Conservation (phyloP, 1,284 basidiomycete genomes). For the Melanopsichium pennsylvanicum region DNA sequence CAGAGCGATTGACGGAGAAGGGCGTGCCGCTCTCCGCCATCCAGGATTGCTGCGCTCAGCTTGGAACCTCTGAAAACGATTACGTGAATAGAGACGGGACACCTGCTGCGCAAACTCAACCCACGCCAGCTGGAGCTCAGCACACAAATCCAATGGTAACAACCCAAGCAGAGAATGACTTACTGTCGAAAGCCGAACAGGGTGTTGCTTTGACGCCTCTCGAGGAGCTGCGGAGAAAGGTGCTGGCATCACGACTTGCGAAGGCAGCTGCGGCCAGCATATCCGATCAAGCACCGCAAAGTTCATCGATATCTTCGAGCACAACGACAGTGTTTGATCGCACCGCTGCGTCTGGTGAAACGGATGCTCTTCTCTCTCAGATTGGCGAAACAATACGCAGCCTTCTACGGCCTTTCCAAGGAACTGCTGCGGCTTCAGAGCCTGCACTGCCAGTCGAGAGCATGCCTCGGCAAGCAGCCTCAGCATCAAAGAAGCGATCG, state of each 20-base stretch:
- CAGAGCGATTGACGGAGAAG: slow-evolving; percentile 12
- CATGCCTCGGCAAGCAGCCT: neutral
- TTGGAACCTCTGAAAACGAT: slow-evolving; percentile 6
- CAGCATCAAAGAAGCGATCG: slow-evolving; percentile 19
- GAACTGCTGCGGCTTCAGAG: neutral
- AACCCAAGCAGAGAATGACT: slow-evolving; percentile 23
- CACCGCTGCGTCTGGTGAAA: slow-evolving; percentile 18
- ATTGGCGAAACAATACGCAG: slow-evolving; percentile 22
- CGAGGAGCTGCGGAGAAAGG: slow-evolving; percentile 31
- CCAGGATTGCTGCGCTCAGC: slow-evolving; percentile 23
- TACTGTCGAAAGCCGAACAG: slow-evolving; percentile 19
- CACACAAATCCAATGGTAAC: neutral
- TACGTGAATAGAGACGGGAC: neutral
- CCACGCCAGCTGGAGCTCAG: neutral
- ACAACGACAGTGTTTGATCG: slow-evolving; percentile 15
- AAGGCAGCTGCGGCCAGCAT: slow-evolving; percentile 13
- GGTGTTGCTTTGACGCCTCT: slow-evolving; percentile 22
- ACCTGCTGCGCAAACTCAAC: neutral
- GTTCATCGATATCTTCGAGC: neutral
- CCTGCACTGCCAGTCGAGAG: neutral
- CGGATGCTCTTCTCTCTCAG: slow-evolving; percentile 28
- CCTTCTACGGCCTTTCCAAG: slow-evolving; percentile 10
- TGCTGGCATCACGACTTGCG: slow-evolving; percentile 23
- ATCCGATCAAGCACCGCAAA: neutral
- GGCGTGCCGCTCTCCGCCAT: slow-evolving; percentile 20